Conservation (phyloP, 495 filamentous ascomycete genomes). For the Hyaloscypha variabilis region DNA sequence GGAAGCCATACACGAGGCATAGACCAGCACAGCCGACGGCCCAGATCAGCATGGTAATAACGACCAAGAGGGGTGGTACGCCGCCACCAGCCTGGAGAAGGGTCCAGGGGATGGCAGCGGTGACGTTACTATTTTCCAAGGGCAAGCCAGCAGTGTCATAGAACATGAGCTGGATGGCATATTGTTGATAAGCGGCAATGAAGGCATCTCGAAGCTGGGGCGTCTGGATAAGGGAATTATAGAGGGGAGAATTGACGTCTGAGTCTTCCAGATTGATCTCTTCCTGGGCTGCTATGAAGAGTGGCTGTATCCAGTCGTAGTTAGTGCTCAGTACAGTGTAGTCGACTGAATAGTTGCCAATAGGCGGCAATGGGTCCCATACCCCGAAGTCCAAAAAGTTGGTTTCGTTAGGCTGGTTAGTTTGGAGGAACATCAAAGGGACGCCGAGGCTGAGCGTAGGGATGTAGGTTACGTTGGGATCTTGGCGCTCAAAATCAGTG, state of each 20-base stretch:
- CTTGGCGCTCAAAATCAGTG: slow-evolving; percentile 6
- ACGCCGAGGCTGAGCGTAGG: not conserved
- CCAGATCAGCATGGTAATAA: not conserved
- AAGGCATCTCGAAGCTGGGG: not conserved
- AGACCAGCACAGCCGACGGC: not conserved
- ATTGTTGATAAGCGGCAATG: not conserved
- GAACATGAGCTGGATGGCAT: slow-evolving; percentile 1
- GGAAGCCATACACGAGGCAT: not conserved
- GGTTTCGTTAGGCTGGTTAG: not conserved
- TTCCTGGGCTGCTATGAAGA: not conserved
- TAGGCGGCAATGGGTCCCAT: not conserved
- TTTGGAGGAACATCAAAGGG: not conserved
- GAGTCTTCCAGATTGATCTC: not conserved
- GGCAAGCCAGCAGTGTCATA: not conserved
- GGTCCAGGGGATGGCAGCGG: not conserved
- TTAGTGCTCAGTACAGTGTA: not conserved
- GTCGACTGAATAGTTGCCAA: slow-evolving; percentile 1
- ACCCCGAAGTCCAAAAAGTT: not conserved
- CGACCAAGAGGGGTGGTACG: not conserved
- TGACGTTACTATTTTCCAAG: not conserved
- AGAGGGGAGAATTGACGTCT: not conserved
- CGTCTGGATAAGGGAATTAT: not conserved
- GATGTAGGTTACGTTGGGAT: not conserved
- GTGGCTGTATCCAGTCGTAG: not conserved
- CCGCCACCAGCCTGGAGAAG: slow-evolving; percentile 4